phyloP scores from a whole-genome alignment of 140 eudicot species.

The Senecio squalidus region DNA sequence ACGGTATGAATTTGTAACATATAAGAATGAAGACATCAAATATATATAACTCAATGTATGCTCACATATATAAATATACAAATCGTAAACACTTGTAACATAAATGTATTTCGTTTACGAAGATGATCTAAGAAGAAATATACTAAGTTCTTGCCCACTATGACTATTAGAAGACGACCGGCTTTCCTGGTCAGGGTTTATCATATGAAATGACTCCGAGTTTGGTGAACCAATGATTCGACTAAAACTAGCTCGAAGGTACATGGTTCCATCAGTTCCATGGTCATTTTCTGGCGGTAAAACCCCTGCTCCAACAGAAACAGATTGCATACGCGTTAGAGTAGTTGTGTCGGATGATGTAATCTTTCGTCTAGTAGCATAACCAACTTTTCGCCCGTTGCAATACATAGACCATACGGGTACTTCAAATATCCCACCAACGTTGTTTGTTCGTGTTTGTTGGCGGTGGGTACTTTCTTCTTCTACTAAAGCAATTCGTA shows the following conservation, averaged over 20 bases:
- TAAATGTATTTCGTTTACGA: constrained; percentile 11
- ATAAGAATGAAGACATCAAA: no score
- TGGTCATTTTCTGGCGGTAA: constrained; percentile 27
- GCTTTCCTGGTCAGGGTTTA: constrained; percentile 32
- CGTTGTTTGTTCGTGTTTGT: not conserved
- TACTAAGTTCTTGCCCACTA: constrained; percentile 51
- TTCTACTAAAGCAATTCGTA: constrained; percentile 48
- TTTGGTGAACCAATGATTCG: constrained; percentile 42
- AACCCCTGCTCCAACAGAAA: constrained; percentile 52
- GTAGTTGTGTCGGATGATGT: constrained; percentile 27
- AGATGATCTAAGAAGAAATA: constrained; percentile 43
- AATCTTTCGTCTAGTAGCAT: constrained; percentile 33
- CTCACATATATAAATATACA: not conserved
- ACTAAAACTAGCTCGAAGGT: constrained; percentile 43
- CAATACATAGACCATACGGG: constrained; percentile 54
- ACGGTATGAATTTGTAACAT: no score
- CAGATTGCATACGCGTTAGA: constrained; percentile 38
- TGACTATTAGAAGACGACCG: constrained; percentile 14
- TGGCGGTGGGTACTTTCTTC: constrained; percentile 19
- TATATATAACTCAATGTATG: constrained; percentile 1
- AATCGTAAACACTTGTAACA: not conserved
- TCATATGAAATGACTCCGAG: constrained; percentile 50
- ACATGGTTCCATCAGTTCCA: constrained; percentile 32
- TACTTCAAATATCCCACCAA: constrained; percentile 31
- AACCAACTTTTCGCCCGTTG: constrained; percentile 50